Percentiles rank a stretch among this genome's conserved stretches.
Conservation (phyloP, 306 rosid species). For the Rosa chinensis region DNA sequence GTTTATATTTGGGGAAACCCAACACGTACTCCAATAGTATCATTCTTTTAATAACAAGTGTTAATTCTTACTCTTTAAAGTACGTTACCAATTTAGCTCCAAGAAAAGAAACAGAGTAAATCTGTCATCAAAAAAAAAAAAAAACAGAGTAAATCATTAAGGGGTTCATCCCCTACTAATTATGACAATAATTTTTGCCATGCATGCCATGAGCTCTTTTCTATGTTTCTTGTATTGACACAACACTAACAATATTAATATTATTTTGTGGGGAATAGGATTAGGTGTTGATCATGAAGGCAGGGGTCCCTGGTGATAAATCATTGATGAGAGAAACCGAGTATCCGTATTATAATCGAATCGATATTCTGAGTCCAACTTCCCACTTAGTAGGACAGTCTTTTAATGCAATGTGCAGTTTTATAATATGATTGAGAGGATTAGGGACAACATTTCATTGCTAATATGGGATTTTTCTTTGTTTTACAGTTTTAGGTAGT, state of each 20-base stretch:
- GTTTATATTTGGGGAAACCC: background rate
- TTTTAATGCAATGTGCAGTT: too few relatives aligned
- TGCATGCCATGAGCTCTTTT: background rate
- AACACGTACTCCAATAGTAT: background rate
- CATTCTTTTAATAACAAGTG: background rate
- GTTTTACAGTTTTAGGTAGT: too few relatives aligned
- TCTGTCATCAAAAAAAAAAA: too few relatives aligned
- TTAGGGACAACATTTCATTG: too few relatives aligned
- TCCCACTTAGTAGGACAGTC: too few relatives aligned
- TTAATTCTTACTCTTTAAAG: background rate
- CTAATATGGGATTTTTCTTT: too few relatives aligned
- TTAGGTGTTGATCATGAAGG: conserved; percentile 16
- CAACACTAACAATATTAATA: background rate
- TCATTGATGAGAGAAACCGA: too few relatives aligned
- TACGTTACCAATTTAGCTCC: background rate
- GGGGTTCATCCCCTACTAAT: background rate
- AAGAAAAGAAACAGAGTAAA: background rate
- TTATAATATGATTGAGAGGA: too few relatives aligned
- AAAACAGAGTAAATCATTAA: too few relatives aligned
- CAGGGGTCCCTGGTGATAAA: background rate
- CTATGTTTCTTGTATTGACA: background rate
- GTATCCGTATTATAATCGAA: too few relatives aligned
- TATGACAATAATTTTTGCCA: background rate
- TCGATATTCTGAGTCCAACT: too few relatives aligned
- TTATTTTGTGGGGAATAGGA: conserved; percentile 9